Evolutionary conservation across 2,329 filamentous ascomycete genomes (phyloP), one percentile per base, ranked within the genome.

Genomic region (Monilinia vaccinii-corymbosi): DNA sequence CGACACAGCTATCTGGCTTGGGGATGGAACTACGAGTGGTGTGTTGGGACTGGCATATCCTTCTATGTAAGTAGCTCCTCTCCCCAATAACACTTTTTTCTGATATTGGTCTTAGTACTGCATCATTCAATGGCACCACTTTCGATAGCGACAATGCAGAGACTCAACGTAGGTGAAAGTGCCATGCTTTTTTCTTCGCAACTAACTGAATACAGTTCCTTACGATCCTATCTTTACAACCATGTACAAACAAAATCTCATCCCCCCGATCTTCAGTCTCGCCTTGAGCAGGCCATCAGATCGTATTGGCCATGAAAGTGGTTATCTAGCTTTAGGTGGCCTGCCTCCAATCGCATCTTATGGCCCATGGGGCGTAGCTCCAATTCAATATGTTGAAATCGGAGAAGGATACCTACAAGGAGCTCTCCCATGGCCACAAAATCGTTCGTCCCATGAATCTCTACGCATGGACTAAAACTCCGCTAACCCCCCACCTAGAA

Each of bases 191-290:
- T 38, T 42, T 25, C 18, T 38, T 18, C 18, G 13, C 46, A 45
- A 28, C 34, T 16, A 36, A 44, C 18, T 13, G 7, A 25, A 44
- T 9, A 4, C 13, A 58, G 58, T 71, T 3, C 60, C 68, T 0
- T 83, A 82, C 70, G 73, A 77, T 56, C 77, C 80, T 0, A 65
- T 82, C n/a, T 76, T 83, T 64, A 77, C 74, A 9, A 78, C 72
- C 40, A 77, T 82, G 75, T 76, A 75, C 64, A 70, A 74, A 56
- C 66, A 76, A 34, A 72, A 75, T 25, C 66, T 75, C 14, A 74
- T 78, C 9, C 65, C 73, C 0, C 74, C 78, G 0, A 65, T 79
- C 11, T 82, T 81, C 72, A 77, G 74, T 64, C 68, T 81, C n/a
- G 77, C 76, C 1, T 34, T 51, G 25, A 57, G 53, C 38, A 50